Conservation (phyloP, 257 asterid genomes). For the Solanum acaule region DNA sequence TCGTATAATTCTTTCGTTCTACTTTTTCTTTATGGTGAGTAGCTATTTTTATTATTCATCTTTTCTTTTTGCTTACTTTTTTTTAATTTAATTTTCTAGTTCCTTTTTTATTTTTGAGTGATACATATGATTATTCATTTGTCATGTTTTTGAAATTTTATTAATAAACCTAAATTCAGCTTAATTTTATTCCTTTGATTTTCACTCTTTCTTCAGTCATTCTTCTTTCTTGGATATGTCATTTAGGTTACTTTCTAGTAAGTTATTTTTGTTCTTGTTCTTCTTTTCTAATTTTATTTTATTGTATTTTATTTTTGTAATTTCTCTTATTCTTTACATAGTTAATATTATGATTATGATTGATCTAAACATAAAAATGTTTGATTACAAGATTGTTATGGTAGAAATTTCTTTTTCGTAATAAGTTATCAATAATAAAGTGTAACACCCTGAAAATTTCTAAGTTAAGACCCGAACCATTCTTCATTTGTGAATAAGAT, state of each 20-base stretch:
- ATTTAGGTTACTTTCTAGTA: not conserved
- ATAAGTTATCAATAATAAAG: not conserved
- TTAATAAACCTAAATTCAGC: not conserved
- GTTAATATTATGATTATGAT: not conserved
- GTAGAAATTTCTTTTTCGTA: not conserved
- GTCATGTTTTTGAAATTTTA: not conserved
- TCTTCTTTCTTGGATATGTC: not conserved
- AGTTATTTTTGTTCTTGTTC: not conserved
- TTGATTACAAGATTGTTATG: not conserved
- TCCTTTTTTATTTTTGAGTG: not conserved
- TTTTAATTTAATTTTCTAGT: not conserved
- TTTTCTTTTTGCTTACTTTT: not conserved
- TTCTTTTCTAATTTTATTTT: too few relatives aligned
- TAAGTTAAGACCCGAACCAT: too few relatives aligned
- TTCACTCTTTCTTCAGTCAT: not conserved
- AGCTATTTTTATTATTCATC: not conserved
- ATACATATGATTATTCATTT: not conserved
- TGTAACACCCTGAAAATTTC: too few relatives aligned
- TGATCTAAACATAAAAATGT: not conserved
- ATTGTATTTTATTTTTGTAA: too few relatives aligned
- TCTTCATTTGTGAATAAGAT: too few relatives aligned
- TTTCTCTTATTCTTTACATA: not conserved
- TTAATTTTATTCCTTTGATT: not conserved
- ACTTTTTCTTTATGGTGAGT: not conserved
- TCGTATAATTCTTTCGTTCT: too few relatives aligned